phyloP scores from a whole-genome alignment of 306 rosid species.

The Psophocarpus tetragonolobus region DNA sequence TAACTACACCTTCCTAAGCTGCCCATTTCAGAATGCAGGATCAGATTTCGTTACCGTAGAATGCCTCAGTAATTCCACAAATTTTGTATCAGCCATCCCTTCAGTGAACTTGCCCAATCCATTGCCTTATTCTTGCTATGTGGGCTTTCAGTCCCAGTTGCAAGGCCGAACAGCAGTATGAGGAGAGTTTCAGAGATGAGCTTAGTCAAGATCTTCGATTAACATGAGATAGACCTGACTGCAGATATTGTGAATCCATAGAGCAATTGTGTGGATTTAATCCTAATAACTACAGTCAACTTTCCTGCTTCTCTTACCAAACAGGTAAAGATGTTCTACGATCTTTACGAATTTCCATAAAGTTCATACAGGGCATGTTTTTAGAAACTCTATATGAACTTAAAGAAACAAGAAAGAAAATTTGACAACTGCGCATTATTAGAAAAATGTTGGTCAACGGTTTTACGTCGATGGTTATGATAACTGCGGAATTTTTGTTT shows the following conservation, averaged over 20 bases:
- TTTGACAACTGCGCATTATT: not conserved
- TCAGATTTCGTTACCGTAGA: conserved; percentile 48
- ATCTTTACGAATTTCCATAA: conserved; percentile 4
- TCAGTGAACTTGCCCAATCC: conserved; percentile 37
- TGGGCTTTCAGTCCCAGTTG: conserved; percentile 46
- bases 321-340: conserved; percentile 46
- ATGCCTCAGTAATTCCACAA: conserved; percentile 68
- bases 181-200: conserved; percentile 30
- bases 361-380: not conserved
- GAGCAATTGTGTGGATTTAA: conserved; percentile 54
- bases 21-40: conserved; percentile 44
- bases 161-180: conserved; percentile 25
- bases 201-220: conserved; percentile 48
- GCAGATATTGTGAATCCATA: conserved; percentile 55
- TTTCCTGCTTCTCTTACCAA: conserved; percentile 39
- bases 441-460: conserved; percentile 30
- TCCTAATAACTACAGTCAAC: conserved; percentile 44
- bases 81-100: conserved; percentile 58
- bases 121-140: conserved; percentile 44
- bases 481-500: not conserved
- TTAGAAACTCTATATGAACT: not conserved
- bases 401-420: not conserved
- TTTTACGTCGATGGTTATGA: conserved; percentile 20
- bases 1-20: conserved; percentile 62
- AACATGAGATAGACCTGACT: conserved; percentile 65